Base-by-base conservation (phyloP, 176 grass and related monocot species). In the Triticum urartu region DNA sequence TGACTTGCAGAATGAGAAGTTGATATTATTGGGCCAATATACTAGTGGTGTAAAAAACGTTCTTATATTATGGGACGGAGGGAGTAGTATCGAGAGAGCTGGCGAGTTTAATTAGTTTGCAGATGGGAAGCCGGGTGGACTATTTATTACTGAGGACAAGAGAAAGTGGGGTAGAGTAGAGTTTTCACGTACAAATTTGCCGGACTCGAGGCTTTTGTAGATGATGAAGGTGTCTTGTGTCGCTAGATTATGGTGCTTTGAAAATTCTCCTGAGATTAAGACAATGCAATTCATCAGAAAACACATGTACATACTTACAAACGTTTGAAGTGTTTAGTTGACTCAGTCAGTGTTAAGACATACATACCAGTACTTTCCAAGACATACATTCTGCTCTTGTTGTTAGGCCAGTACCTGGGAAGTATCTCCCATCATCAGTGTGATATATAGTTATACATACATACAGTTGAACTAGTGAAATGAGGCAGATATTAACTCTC, bases 331-430 rank as follows among this genome's bases (percentile, higher is more conserved):
- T 87, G n/a, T 64, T 20, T 43, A 5, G 28, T 62, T 70, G 13
- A 59, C 15, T 54, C 14, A 17, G 4, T 54, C 15, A 54, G 4
- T 54, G 11, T 69, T 71, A 40, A 35, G 68, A 45, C 42, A 3
- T 4, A 25, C 42, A 33, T 89, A 92, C 94, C 90, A 28, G 94
- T 88, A 32, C 74, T 85, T 92, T 97, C 94, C 79, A 97, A 82
- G 76, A 97, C 71, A 83, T 97, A 94, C 94, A 94, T 97, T 73
- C 94, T 94, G 78, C 94, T 95, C 79, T 83, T 94, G 83, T 95
- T 95, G 62, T 98, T 98, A 77, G 93, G 94, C 97, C 97, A 98
- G 80, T 87, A 98, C 86, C 97, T 98, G 87, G 33, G 66, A 71
- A 43, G 52, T 59, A 35, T 67, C 39, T 75, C 7, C 13, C 36